These are phyloP conservation scores for Daldinia caldariorum DNA, from an alignment of 495 filamentous ascomycete species.

Conservation along the genomic window DNA sequence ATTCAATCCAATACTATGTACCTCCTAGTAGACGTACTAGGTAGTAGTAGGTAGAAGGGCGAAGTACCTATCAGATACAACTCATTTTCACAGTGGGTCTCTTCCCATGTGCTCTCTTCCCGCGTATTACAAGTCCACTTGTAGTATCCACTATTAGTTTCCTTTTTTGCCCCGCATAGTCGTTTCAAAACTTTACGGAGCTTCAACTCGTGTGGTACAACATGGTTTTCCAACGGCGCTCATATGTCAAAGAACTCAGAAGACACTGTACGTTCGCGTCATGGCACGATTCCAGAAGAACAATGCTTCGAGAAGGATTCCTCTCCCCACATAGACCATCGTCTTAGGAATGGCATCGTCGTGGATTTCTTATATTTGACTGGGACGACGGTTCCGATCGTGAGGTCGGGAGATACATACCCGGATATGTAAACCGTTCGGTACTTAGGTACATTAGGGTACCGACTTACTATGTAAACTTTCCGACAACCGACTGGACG, in stretches of 20 bases:
- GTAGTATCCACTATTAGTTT: constrained; percentile 7
- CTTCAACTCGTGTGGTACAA: background rate
- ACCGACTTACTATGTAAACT: too few species aligned
- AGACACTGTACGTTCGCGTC: constrained; percentile 25
- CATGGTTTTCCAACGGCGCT: background rate
- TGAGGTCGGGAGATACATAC: constrained; percentile 8
- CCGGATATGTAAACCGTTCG: background rate
- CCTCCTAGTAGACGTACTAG: too few species aligned
- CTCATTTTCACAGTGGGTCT: background rate
- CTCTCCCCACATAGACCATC: constrained; percentile 16
- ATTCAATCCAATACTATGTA: constrained; percentile 20
- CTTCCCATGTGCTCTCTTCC: background rate
- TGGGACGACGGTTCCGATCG: constrained; percentile 18
- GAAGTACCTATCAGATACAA: background rate
- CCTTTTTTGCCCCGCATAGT: constrained; percentile 29
- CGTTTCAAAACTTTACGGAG: constrained; percentile 32
- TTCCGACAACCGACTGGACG: constrained; percentile 35
- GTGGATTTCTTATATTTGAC: constrained; percentile 10
- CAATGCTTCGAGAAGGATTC: constrained; percentile 35
- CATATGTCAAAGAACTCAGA: background rate
- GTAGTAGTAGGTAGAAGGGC: constrained; percentile 1
- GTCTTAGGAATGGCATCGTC: background rate
- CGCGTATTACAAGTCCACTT: background rate
- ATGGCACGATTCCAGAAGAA: constrained; percentile 29
- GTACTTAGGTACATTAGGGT: too few species aligned